Conservation (phyloP, 768 basidiomycete species). For the Tricholoma sp. region DNA sequence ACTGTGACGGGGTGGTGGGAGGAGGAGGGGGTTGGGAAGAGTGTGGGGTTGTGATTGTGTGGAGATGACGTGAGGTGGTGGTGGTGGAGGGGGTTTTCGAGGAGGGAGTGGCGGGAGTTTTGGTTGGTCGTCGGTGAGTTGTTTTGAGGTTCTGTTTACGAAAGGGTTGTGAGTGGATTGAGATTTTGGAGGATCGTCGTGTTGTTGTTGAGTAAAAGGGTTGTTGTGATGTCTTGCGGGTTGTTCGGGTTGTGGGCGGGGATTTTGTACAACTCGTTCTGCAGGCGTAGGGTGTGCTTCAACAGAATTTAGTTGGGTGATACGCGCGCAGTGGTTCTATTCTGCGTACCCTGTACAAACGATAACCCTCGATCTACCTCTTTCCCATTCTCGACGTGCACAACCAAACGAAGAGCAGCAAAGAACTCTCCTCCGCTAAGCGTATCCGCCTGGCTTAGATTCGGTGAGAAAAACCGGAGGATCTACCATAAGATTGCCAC, state of each 20-base stretch:
- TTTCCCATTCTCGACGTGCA: conserved; percentile 57
- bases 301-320: not conserved
- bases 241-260: conserved; percentile 4
- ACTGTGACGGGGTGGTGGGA: conserved; percentile 36
- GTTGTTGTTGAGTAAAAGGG: conserved; percentile 13
- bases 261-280: too few species aligned
- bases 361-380: conserved; percentile 61
- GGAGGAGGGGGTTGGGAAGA: conserved; percentile 9
- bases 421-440: conserved; percentile 73
- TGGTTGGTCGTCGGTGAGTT: conserved; percentile 1
- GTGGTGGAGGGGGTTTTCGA: conserved; percentile 32
- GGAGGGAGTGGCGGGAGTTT: conserved; percentile 47
- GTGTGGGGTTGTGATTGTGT: conserved; percentile 21
- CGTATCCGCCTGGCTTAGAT: conserved; percentile 43
- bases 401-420: conserved; percentile 61
- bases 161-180: conserved; percentile 33
- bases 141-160: conserved; percentile 20
- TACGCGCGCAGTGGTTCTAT: too few species aligned
- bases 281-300: conserved; percentile 13
- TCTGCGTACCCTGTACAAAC: conserved; percentile 73
- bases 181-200: not conserved
- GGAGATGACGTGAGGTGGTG: conserved; percentile 20
- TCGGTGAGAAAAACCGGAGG: conserved; percentile 57
- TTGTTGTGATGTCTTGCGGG: conserved; percentile 7
- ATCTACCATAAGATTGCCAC: conserved; percentile 38